Conservation (phyloP, 176 grass and related monocot species). For the Ensete glaucum region DNA sequence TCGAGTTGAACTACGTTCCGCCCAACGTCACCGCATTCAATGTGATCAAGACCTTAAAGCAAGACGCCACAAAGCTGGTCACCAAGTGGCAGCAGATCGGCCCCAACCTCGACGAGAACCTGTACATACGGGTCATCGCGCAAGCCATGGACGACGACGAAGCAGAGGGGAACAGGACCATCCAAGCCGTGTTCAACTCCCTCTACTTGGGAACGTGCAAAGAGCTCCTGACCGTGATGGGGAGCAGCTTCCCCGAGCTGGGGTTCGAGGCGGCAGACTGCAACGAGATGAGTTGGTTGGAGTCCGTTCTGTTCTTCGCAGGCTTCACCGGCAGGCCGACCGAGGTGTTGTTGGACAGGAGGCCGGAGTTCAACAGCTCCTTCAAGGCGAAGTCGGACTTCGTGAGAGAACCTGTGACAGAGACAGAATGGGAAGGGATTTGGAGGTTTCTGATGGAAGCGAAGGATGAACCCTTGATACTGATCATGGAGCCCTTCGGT, state of each 20-base stretch:
- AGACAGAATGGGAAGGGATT: conserved; percentile 23
- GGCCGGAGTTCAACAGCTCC: not conserved
- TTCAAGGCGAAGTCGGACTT: conserved; percentile 40
- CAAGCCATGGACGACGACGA: conserved; percentile 3
- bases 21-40: conserved; percentile 21
- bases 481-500: conserved; percentile 31
- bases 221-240: not conserved
- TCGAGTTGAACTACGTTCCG: conserved; percentile 26
- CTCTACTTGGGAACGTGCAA: not conserved
- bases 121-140: conserved; percentile 22
- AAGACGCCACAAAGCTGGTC: conserved; percentile 11
- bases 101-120: conserved; percentile 22
- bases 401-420: conserved; percentile 19
- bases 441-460: conserved; percentile 18
- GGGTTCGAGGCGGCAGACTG: not conserved
- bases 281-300: conserved; percentile 18
- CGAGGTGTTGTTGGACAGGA: not conserved
- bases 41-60: conserved; percentile 14
- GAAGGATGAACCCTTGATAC: not conserved
- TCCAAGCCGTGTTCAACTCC: conserved; percentile 20
- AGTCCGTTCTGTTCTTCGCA: not conserved
- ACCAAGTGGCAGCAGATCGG: conserved; percentile 28
- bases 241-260: not conserved
- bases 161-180: conserved; percentile 2
- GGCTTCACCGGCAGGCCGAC: not conserved